These are phyloP conservation scores for Ophiostoma fasciatum DNA, from an alignment of 2,329 filamentous ascomycete species.

Conservation along the genomic window DNA sequence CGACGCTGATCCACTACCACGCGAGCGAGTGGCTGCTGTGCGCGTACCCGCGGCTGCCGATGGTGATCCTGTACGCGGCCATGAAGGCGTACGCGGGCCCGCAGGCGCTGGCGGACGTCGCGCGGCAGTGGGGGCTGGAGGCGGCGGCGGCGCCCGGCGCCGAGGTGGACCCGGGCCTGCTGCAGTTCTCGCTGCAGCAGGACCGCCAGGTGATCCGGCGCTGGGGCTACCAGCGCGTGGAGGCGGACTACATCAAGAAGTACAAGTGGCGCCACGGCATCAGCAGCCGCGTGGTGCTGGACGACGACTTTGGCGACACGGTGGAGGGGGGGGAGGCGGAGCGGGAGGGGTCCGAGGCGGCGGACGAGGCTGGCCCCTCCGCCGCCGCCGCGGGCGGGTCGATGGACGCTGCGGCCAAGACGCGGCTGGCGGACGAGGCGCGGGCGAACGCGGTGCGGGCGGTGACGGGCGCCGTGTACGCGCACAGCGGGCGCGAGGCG, in stretches of 20 bases:
- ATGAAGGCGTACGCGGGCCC: conserved; percentile 73
- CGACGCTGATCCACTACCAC: conserved; percentile 76
- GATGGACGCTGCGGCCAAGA: conserved; percentile 14
- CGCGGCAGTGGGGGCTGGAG: conserved; percentile 84
- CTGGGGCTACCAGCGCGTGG: conserved; percentile 38
- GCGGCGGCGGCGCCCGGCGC: conserved; percentile 69
- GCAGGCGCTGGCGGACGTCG: conserved; percentile 56
- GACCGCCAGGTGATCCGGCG: conserved; percentile 29
- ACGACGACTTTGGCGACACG: conserved; percentile 73
- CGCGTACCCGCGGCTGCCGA: conserved; percentile 80
- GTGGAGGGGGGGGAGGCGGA: conserved; percentile 7
- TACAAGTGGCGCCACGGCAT: conserved; percentile 52
- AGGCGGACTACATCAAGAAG: conserved; percentile 29
- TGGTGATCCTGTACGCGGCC: conserved; percentile 73
- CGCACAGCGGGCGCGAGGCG: conserved; percentile 66
- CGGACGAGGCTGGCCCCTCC: neutral
- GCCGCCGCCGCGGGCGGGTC: conserved; percentile 8
- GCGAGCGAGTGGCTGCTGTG: conserved; percentile 76
- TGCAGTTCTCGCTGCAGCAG: conserved; percentile 56
- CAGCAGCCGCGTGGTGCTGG: conserved; percentile 63
- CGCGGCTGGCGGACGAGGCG: conserved; percentile 18
- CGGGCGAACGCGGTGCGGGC: conserved; percentile 64
- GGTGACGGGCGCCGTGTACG: conserved; percentile 69
- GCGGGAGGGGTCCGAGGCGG: neutral
- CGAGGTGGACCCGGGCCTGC: conserved; percentile 80